A percentile compares a stretch with the other conserved stretches of the same genome.
Conservation (phyloP, 306 rosid species). For the Cucurbita ficifolia region DNA sequence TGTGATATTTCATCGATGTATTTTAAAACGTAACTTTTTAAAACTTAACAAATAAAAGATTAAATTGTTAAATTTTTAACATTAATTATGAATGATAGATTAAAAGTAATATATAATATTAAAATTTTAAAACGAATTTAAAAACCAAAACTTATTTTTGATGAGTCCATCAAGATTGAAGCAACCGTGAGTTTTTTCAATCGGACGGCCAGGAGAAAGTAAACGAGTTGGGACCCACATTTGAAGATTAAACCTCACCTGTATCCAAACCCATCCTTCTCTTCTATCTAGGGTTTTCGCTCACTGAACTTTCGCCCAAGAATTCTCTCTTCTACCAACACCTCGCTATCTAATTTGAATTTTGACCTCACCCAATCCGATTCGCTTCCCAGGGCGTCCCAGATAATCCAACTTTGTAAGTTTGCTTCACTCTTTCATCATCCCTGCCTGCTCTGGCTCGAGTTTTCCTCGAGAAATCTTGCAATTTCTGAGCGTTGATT, state of each 20-base stretch:
- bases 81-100: too few species aligned
- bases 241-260: background rate
- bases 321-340: background rate
- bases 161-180: background rate
- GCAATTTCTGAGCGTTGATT: background rate
- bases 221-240: background rate
- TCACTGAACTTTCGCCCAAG: background rate
- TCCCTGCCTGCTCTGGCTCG: too few species aligned
- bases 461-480: background rate
- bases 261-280: background rate
- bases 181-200: background rate
- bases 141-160: background rate
- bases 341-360: background rate
- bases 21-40: too few species aligned
- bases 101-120: too few species aligned
- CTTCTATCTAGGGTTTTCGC: conserved; percentile 4
- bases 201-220: background rate
- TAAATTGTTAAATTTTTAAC: too few species aligned
- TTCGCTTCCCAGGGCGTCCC: background rate
- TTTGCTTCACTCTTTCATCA: background rate
- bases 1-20: too few species aligned
- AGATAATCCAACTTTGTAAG: background rate
- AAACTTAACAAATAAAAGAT: too few species aligned
- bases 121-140: background rate
- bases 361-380: background rate